These are phyloP conservation scores for Chytriomyces confervae DNA, from an alignment of 192 early-diverging fungal genomes.

Conservation along the genomic window DNA sequence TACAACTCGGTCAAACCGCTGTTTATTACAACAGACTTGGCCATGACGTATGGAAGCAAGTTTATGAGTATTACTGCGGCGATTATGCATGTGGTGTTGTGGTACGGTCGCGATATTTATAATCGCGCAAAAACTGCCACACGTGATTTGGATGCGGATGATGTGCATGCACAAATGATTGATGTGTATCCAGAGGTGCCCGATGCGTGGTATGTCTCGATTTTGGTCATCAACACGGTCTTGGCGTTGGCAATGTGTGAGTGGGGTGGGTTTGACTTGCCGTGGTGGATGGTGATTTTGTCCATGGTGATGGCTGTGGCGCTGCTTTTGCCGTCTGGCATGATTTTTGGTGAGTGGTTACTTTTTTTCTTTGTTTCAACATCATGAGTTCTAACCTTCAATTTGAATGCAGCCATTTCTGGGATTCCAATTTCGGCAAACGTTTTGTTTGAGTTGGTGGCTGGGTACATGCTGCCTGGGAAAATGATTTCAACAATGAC, in stretches of 20 bases:
- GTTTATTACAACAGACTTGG: constrained; percentile 25
- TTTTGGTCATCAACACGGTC: constrained; percentile 44
- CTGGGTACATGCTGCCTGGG: constrained; percentile 80
- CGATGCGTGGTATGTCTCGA: constrained; percentile 59
- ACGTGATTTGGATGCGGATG: constrained; percentile 37
- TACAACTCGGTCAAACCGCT: constrained; percentile 26
- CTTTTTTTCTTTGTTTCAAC: too few species aligned
- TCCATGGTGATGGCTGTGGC: constrained; percentile 10
- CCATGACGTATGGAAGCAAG: constrained; percentile 34
- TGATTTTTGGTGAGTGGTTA: constrained; percentile 57
- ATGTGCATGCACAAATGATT: constrained; percentile 77
- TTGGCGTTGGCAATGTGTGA: constrained; percentile 15
- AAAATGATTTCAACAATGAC: constrained; percentile 80
- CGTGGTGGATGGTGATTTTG: constrained; percentile 31
- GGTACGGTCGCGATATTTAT: constrained; percentile 52
- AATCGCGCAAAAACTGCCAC: constrained; percentile 9
- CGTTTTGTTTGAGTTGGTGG: constrained; percentile 85
- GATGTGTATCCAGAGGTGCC: constrained; percentile 71
- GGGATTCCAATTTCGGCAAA: constrained; percentile 80
- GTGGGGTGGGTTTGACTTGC: constrained; percentile 28
- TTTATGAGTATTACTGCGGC: constrained; percentile 61
- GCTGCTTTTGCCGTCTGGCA: constrained; percentile 38
- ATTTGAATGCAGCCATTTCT: constrained; percentile 57
- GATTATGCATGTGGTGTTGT: constrained; percentile 64
- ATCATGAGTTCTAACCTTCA: too few species aligned